Conservation (phyloP, 2,329 filamentous ascomycete species). For the Gremmenia infestans region DNA sequence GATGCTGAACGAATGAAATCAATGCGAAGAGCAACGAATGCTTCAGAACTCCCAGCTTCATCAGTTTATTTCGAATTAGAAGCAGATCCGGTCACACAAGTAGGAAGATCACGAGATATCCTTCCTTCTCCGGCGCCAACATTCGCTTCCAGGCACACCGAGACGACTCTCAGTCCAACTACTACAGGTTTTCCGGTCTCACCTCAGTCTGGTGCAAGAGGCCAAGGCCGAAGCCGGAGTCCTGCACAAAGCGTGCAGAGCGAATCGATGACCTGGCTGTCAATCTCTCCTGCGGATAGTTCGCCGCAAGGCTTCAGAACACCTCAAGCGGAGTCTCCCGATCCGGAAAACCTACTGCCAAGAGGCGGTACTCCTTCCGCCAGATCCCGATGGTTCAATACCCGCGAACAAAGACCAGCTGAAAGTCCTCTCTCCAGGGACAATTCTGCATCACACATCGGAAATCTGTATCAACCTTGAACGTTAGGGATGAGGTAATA, state of each 20-base stretch:
- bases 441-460: neutral
- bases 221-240: neutral
- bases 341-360: neutral
- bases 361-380: neutral
- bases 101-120: neutral
- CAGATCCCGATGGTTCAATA: neutral
- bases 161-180: neutral
- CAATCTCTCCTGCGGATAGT: neutral
- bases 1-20: neutral
- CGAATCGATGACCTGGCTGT: neutral
- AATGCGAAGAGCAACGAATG: neutral
- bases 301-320: neutral
- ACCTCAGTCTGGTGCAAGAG: neutral
- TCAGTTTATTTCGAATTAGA: neutral
- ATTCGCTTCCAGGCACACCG: neutral
- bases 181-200: neutral
- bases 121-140: neutral
- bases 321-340: neutral
- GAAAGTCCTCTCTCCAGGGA: neutral
- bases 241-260: neutral
- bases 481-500: neutral
- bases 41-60: neutral
- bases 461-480: neutral
- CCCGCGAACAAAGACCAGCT: neutral
- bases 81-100: neutral